These are phyloP conservation scores for Mycena epipterygia DNA, from an alignment of 768 basidiomycete genomes.

Conservation along the genomic window DNA sequence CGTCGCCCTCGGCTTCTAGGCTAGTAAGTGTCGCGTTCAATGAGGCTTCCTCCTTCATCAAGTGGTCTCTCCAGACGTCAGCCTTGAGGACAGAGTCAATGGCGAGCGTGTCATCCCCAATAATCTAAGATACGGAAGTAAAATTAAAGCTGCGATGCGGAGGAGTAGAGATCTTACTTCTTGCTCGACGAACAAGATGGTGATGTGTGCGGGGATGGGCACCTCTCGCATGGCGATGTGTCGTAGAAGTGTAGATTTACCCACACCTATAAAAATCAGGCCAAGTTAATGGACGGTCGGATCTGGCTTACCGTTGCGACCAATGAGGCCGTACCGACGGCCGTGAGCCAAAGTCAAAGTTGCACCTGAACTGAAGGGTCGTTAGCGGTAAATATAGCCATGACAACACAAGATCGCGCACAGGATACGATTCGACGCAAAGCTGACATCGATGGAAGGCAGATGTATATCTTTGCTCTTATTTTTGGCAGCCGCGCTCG, in stretches of 20 bases:
- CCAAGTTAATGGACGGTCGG: neutral
- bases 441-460: conserved; percentile 95
- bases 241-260: conserved; percentile 95
- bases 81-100: conserved; percentile 97
- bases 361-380: conserved; percentile 76
- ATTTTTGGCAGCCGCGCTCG: conserved; percentile 81
- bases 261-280: conserved; percentile 70
- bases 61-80: conserved; percentile 98
- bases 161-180: conserved; percentile 67
- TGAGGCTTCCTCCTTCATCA: conserved; percentile 85
- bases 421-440: conserved; percentile 95
- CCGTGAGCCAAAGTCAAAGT: conserved; percentile 90
- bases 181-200: conserved; percentile 98
- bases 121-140: conserved; percentile 63
- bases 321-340: conserved; percentile 92
- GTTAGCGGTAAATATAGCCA: conserved; percentile 18
- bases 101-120: conserved; percentile 94
- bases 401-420: conserved; percentile 45
- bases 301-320: conserved; percentile 76
- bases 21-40: conserved; percentile 81
- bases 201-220: conserved; percentile 93
- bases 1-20: conserved; percentile 82
- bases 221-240: conserved; percentile 97
- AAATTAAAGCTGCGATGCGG: neutral
- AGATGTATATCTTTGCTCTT: conserved; percentile 99